Evolutionary conservation across 768 basidiomycete genomes (phyloP).

Genomic region (Leccinellum albellum): DNA sequence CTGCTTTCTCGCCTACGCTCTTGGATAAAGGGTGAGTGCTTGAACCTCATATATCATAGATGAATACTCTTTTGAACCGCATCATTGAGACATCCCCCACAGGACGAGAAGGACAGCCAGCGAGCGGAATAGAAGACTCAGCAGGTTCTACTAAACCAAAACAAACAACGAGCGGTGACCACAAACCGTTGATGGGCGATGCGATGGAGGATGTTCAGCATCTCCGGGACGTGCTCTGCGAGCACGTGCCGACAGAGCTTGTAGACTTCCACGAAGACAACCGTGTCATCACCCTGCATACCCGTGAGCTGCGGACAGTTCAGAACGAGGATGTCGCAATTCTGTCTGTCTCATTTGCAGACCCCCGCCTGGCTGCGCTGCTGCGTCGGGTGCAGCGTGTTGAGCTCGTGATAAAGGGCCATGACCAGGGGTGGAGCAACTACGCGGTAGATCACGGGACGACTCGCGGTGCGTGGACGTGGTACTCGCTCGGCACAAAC

Average conservation of each 20-base stretch:
- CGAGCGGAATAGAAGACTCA: no score
- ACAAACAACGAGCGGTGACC: neutral
- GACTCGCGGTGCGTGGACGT: neutral
- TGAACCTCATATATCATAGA: neutral
- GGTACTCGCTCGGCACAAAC: neutral
- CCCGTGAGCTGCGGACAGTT: neutral
- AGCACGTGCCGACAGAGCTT: neutral
- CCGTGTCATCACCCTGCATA: neutral
- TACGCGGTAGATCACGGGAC: neutral
- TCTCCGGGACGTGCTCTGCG: neutral
- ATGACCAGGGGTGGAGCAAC: neutral
- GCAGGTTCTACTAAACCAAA: neutral
- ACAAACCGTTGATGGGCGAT: neutral
- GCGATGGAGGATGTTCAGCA: neutral
- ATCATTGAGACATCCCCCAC: neutral
- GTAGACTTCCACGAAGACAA: neutral
- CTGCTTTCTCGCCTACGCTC: neutral
- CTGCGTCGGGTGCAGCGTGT: neutral
- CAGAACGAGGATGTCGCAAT: neutral
- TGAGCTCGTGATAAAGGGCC: neutral
- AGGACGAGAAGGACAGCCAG: no score
- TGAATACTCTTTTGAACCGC: neutral
- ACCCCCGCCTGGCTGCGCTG: neutral
- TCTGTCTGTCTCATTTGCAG: neutral
- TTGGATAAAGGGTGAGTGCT: neutral